Conservation (phyloP, 805 yeast genomes). For the Limtongia smithiae region DNA sequence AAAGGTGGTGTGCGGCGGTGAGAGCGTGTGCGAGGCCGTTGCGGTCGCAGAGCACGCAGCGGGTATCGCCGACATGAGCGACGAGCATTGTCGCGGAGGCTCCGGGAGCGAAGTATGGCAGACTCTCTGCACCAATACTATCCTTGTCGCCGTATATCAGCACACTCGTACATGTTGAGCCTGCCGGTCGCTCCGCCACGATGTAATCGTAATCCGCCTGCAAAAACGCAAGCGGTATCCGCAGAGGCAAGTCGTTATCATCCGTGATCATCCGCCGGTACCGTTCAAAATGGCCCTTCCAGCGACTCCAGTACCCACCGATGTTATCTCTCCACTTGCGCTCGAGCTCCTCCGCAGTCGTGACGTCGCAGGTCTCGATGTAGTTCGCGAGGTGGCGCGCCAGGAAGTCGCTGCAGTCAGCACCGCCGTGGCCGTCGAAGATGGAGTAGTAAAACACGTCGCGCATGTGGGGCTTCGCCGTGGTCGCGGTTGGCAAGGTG, state of each 20-base stretch:
- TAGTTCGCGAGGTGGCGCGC: slow-evolving; percentile 49
- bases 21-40: slow-evolving; percentile 75
- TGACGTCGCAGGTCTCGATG: slow-evolving; percentile 47
- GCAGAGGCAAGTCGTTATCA: slow-evolving; percentile 48
- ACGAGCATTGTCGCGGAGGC: slow-evolving; percentile 66
- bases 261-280: slow-evolving; percentile 35
- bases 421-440: slow-evolving; percentile 96
- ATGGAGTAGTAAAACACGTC: slow-evolving; percentile 66
- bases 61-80: slow-evolving; percentile 92
- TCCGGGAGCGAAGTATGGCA: slow-evolving; percentile 52
- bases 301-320: slow-evolving; percentile 82
- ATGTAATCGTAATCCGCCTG: slow-evolving; percentile 60
- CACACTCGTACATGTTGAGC: slow-evolving; percentile 72
- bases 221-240: slow-evolving; percentile 63
- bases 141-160: slow-evolving; percentile 52
- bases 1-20: slow-evolving; percentile 82
- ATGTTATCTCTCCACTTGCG: slow-evolving; percentile 55
- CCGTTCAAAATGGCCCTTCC: slow-evolving; percentile 51
- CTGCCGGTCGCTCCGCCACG: slow-evolving; percentile 40
- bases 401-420: slow-evolving; percentile 63
- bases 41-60: slow-evolving; percentile 78
- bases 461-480: slow-evolving; percentile 18
- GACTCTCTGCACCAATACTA: slow-evolving; percentile 5
- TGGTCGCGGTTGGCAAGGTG: not conserved
- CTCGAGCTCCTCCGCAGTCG: slow-evolving; percentile 44